phyloP scores from a whole-genome alignment of 2,329 filamentous ascomycete genomes.

The Blastomyces silverae region DNA sequence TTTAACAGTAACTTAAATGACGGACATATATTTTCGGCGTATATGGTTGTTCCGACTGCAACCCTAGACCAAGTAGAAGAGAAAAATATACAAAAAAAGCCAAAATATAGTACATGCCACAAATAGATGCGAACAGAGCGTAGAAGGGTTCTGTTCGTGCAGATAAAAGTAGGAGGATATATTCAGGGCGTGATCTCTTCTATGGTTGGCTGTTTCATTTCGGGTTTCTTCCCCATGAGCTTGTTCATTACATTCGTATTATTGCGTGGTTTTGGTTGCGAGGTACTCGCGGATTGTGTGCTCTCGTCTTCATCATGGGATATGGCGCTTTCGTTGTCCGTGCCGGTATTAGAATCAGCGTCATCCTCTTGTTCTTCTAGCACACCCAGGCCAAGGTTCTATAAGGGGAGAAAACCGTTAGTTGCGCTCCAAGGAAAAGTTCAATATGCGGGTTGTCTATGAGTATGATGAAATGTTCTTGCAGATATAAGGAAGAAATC shows the following conservation, averaged over 20 bases:
- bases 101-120: not conserved
- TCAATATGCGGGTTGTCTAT: slow-evolving; percentile 4
- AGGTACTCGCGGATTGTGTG: not conserved
- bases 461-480: not conserved
- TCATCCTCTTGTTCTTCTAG: slow-evolving; percentile 36
- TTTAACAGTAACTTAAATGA: not conserved
- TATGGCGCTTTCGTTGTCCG: slow-evolving; percentile 15
- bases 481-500: not conserved
- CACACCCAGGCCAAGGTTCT: slow-evolving; percentile 43
- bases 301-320: slow-evolving; percentile 17
- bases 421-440: not conserved
- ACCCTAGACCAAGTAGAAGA: not conserved
- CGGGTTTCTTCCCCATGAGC: slow-evolving; percentile 34
- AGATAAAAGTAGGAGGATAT: not conserved
- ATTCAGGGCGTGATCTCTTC: slow-evolving; percentile 28
- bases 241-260: slow-evolving; percentile 32
- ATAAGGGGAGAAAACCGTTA: slow-evolving; percentile 14
- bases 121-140: not conserved
- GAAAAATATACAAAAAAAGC: not conserved
- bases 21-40: not conserved
- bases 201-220: slow-evolving; percentile 33
- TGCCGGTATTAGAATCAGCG: slow-evolving; percentile 18
- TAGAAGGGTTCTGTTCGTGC: not conserved
- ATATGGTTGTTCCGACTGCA: not conserved
- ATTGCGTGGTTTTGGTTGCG: slow-evolving; percentile 8